phyloP scores from a whole-genome alignment of 495 filamentous ascomycete genomes.

The Aspergillus heteromorphus region DNA sequence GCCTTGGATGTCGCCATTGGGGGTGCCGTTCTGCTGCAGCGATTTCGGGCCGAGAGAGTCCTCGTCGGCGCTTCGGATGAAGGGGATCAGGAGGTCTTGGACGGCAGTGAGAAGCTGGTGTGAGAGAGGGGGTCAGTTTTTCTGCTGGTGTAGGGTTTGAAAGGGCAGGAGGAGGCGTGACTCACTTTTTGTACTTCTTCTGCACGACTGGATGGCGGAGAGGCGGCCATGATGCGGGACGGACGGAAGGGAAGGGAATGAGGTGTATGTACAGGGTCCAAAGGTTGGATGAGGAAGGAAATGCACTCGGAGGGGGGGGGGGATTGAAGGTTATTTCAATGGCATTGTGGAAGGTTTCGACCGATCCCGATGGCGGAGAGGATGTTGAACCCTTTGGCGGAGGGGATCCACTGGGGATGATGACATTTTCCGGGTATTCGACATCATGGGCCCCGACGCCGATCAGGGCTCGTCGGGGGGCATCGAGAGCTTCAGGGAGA shows the following conservation, averaged over 20 bases:
- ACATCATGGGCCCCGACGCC: background rate
- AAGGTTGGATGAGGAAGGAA: background rate
- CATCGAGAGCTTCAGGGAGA: too few species aligned
- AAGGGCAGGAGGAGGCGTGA: slow-evolving; percentile 6
- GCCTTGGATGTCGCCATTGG: slow-evolving; percentile 29
- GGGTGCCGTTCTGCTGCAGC: slow-evolving; percentile 46
- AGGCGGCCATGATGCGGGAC: slow-evolving; percentile 22
- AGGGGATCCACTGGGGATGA: slow-evolving; percentile 1
- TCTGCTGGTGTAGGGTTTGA: background rate
- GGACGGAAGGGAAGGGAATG: background rate
- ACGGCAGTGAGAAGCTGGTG: slow-evolving; percentile 66
- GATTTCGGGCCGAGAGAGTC: slow-evolving; percentile 43
- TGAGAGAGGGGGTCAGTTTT: background rate
- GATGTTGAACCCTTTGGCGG: background rate
- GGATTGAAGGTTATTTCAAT: background rate
- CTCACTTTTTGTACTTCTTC: slow-evolving; percentile 44
- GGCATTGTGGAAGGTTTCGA: slow-evolving; percentile 19
- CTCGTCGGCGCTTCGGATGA: slow-evolving; percentile 70
- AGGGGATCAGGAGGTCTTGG: slow-evolving; percentile 69
- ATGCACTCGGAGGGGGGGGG: background rate
- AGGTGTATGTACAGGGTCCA: background rate
- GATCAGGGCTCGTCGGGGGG: background rate
- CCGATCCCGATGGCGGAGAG: background rate
- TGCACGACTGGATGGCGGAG: slow-evolving; percentile 26
- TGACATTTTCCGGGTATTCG: background rate